These are phyloP conservation scores for Calonectria pauciramosa DNA, from an alignment of 2,329 filamentous ascomycete species.

Conservation along the genomic window DNA sequence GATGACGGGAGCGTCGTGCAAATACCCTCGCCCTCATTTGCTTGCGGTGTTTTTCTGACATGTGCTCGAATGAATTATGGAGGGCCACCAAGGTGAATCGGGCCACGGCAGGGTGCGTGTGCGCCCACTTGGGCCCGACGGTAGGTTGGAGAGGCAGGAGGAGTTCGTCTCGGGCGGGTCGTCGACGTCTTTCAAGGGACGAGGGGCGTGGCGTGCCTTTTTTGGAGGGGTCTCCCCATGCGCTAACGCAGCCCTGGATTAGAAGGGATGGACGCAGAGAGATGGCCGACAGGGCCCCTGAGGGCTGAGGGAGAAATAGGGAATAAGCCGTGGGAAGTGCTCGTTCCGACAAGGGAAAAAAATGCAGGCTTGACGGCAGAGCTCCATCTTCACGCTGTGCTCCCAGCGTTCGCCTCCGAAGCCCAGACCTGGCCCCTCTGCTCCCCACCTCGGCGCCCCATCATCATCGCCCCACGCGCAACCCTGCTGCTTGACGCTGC, in stretches of 20 bases:
- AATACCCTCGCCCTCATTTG: constrained; percentile 43
- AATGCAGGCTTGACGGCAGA: neutral
- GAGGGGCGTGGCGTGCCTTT: constrained; percentile 23
- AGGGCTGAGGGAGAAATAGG: neutral
- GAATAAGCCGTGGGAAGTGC: neutral
- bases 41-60: constrained; percentile 44
- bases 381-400: constrained; percentile 4
- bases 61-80: constrained; percentile 37
- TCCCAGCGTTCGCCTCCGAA: constrained; percentile 23
- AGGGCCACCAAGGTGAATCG: constrained; percentile 38
- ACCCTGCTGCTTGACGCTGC: constrained; percentile 22
- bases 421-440: constrained; percentile 14
- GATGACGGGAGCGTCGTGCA: constrained; percentile 39
- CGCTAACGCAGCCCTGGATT: constrained; percentile 30
- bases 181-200: constrained; percentile 8
- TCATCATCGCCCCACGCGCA: constrained; percentile 24
- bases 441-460: constrained; percentile 22
- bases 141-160: constrained; percentile 38
- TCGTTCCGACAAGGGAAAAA: neutral
- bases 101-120: constrained; percentile 42
- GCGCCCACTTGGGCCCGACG: constrained; percentile 38
- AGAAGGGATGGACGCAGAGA: neutral
- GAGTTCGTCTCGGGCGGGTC: constrained; percentile 31
- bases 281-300: constrained; percentile 6
- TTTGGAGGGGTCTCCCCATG: constrained; percentile 27